A percentile compares a stretch with the other conserved stretches of the same genome.
Conservation (phyloP, 371 early-diverging fungal species). For the Saksenaea oblongispora region DNA sequence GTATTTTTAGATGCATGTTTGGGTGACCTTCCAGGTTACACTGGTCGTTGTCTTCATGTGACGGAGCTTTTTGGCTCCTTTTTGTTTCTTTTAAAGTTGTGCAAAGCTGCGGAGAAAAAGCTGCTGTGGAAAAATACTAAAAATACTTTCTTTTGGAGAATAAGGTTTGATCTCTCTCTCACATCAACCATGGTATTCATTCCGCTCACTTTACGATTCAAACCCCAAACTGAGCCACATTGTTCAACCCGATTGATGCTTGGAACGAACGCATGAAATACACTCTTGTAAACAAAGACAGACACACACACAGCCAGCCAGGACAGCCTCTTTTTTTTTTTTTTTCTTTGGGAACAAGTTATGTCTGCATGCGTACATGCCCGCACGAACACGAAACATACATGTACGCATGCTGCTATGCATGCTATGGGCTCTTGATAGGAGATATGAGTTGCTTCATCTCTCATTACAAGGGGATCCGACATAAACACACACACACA, state of each 20-base stretch:
- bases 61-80: background rate
- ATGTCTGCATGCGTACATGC: too few species aligned
- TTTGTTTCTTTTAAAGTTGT: background rate
- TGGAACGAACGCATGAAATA: too few species aligned
- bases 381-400: too few species aligned
- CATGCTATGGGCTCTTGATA: too few species aligned
- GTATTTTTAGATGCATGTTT: slow-evolving; percentile 6
- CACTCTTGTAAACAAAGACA: too few species aligned
- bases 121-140: slow-evolving; percentile 1
- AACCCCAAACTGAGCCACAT: background rate
- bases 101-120: background rate
- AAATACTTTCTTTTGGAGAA: background rate
- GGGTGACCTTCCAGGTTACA: slow-evolving; percentile 1
- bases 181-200: background rate
- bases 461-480: too few species aligned
- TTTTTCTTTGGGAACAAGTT: too few species aligned
- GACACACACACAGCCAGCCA: too few species aligned
- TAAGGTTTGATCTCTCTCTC: background rate
- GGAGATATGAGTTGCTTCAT: too few species aligned
- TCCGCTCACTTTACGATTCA: background rate
- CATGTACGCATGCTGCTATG: too few species aligned
- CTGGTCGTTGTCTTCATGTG: slow-evolving; percentile 2
- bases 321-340: too few species aligned
- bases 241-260: background rate
- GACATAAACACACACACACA: too few species aligned